Percentiles rank a stretch among this genome's conserved stretches.
These are phyloP conservation scores for Starmerella sirachaensis DNA, from an alignment of 805 yeast species.

Conservation along the genomic window DNA sequence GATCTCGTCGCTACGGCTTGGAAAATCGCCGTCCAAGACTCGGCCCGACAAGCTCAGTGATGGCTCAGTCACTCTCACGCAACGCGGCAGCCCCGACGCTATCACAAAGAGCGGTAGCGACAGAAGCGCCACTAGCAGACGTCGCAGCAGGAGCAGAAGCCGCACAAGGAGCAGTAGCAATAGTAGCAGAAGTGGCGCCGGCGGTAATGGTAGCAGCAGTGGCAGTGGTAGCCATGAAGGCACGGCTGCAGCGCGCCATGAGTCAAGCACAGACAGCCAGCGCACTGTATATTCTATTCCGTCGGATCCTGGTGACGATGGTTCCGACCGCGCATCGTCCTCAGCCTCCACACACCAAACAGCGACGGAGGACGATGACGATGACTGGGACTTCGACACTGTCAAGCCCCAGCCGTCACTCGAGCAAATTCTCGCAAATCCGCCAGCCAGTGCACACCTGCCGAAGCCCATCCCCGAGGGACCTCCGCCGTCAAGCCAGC, in stretches of 20 bases:
- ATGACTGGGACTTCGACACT: conserved; percentile 33
- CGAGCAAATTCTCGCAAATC: conserved; percentile 12
- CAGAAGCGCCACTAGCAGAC: no score
- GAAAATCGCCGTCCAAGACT: neutral
- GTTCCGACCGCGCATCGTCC: no score
- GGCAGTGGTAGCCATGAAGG: neutral
- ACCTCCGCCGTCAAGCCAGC: neutral
- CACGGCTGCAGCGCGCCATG: neutral
- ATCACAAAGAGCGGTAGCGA: no score
- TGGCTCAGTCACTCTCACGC: no score
- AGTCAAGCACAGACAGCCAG: conserved; percentile 3
- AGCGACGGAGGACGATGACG: conserved; percentile 22
- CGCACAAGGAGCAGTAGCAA: neutral
- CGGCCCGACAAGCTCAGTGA: neutral
- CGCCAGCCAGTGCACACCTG: conserved; percentile 5
- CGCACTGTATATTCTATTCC: conserved; percentile 1
- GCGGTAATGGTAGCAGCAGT: no score
- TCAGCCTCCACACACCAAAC: neutral
- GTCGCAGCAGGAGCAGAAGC: no score
- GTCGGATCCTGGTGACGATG: neutral
- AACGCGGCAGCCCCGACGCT: no score
- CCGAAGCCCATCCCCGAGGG: conserved; percentile 5
- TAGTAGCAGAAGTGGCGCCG: no score
- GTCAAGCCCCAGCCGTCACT: conserved; percentile 24
- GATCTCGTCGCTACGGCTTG: neutral